Percentiles rank a stretch among this genome's conserved stretches.
Evolutionary conservation across 2,329 filamentous ascomycete species (phyloP).

Genomic region (Penicillium aurantiogriseum): DNA sequence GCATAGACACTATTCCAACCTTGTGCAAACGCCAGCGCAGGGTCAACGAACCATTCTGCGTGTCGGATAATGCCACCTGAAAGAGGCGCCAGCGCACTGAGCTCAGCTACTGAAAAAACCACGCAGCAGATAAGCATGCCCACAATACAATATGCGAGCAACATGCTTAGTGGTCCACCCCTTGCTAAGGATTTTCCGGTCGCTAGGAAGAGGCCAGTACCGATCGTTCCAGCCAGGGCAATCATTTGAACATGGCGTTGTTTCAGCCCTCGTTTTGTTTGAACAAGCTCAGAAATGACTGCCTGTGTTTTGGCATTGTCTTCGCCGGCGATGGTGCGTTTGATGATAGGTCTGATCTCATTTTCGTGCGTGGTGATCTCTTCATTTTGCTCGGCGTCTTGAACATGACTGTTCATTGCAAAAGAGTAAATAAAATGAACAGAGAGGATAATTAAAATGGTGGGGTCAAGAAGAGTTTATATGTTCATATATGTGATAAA

Average conservation of each 20-base stretch:
- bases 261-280: slow-evolving; percentile 22
- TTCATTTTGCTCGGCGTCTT: neutral
- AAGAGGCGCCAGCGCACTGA: slow-evolving; percentile 3
- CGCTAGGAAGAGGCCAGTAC: slow-evolving; percentile 35
- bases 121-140: slow-evolving; percentile 35
- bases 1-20: slow-evolving; percentile 6
- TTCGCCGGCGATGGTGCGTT: neutral
- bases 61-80: slow-evolving; percentile 3
- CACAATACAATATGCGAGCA: slow-evolving; percentile 37
- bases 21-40: slow-evolving; percentile 1
- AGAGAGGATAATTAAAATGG: neutral
- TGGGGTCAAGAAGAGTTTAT: neutral
- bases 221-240: slow-evolving; percentile 35
- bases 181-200: slow-evolving; percentile 29
- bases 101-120: slow-evolving; percentile 19
- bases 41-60: slow-evolving; percentile 4
- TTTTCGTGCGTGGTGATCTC: neutral
- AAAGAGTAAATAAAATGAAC: neutral
- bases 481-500: neutral
- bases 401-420: neutral
- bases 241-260: slow-evolving; percentile 36
- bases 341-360: neutral
- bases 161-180: slow-evolving; percentile 29
- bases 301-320: neutral
- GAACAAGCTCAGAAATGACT: slow-evolving; percentile 2